phyloP scores from a whole-genome alignment of 179 eudicot genomes.

The Sideroxylon spinosum region DNA sequence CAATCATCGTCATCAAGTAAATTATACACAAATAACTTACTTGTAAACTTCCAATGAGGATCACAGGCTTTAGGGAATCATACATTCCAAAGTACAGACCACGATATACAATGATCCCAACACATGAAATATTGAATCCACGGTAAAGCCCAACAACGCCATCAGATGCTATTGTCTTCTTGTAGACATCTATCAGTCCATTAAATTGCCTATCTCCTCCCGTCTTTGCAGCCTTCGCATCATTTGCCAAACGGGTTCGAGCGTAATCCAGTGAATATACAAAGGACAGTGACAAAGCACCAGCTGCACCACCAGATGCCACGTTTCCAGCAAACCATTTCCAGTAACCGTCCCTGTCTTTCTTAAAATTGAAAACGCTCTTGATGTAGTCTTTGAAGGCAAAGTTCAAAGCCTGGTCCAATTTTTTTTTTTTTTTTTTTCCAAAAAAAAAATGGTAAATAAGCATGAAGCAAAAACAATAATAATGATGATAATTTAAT shows the following conservation, averaged over 20 bases:
- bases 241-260: slow-evolving; percentile 54
- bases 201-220: slow-evolving; percentile 54
- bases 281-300: slow-evolving; percentile 52
- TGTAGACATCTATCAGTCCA: slow-evolving; percentile 52
- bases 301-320: slow-evolving; percentile 62
- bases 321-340: slow-evolving; percentile 63
- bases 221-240: slow-evolving; percentile 58
- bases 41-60: slow-evolving; percentile 44
- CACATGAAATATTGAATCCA: slow-evolving; percentile 58
- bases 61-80: slow-evolving; percentile 54
- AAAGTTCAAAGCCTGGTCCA: slow-evolving; percentile 52
- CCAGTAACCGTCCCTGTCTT: slow-evolving; percentile 59
- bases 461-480: neutral
- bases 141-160: slow-evolving; percentile 60
- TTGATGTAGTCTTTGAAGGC: slow-evolving; percentile 61
- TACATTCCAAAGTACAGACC: slow-evolving; percentile 60
- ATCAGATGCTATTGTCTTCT: slow-evolving; percentile 45
- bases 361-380: slow-evolving; percentile 61
- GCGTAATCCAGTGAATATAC: slow-evolving; percentile 62
- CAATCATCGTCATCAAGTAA: neutral
- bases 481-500: neutral
- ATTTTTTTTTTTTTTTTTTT: neutral
- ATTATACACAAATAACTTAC: slow-evolving; percentile 16
- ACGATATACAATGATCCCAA: slow-evolving; percentile 53
- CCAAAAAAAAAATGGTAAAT: neutral